Evolutionary conservation across 2,329 filamentous ascomycete species (phyloP).

Genomic region (Fusarium napiforme): DNA sequence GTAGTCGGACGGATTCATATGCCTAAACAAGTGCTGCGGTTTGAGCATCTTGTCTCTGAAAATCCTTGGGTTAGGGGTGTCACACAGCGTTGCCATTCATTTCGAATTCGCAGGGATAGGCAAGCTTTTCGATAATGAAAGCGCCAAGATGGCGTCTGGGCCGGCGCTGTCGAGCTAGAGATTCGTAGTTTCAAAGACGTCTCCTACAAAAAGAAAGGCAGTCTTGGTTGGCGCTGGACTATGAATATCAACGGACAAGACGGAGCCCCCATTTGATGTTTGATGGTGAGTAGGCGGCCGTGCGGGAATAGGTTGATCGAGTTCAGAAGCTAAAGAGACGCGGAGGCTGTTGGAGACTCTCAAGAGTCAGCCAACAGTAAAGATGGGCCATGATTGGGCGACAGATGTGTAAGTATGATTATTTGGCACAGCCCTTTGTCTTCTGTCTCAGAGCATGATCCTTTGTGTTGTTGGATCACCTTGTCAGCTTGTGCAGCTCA

Average conservation of each 20-base stretch:
- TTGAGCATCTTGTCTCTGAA: conserved; percentile 24
- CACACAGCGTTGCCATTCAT: conserved; percentile 30
- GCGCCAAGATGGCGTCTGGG: conserved; percentile 22
- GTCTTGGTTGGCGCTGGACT: conserved; percentile 16
- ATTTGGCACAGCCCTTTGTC: conserved; percentile 39
- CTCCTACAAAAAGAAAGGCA: conserved; percentile 2
- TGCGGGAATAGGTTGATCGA: conserved; percentile 23
- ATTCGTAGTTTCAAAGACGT: conserved; percentile 8
- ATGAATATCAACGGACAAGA: conserved; percentile 26
- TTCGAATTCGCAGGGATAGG: conserved; percentile 19
- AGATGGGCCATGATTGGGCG: conserved; percentile 22
- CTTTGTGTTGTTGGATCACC: conserved; percentile 27
- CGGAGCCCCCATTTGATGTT: conserved; percentile 34
- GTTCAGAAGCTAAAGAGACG: conserved; percentile 18
- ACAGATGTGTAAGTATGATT: conserved; percentile 21
- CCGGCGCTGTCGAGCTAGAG: conserved; percentile 5
- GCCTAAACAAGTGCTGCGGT: conserved; percentile 23
- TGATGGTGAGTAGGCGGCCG: conserved; percentile 21
- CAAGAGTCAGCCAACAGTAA: conserved; percentile 29
- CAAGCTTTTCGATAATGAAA: conserved; percentile 32
- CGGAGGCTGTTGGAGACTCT: conserved; percentile 16
- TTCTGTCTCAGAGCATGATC: conserved; percentile 29
- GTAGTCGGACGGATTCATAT: conserved; percentile 21
- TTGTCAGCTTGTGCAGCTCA: conserved; percentile 35
- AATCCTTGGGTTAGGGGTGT: conserved; percentile 19